A percentile compares a stretch with the other conserved stretches of the same genome.
Conservation (phyloP, 345 rosid genomes). For the Melaleuca alternifolia region DNA sequence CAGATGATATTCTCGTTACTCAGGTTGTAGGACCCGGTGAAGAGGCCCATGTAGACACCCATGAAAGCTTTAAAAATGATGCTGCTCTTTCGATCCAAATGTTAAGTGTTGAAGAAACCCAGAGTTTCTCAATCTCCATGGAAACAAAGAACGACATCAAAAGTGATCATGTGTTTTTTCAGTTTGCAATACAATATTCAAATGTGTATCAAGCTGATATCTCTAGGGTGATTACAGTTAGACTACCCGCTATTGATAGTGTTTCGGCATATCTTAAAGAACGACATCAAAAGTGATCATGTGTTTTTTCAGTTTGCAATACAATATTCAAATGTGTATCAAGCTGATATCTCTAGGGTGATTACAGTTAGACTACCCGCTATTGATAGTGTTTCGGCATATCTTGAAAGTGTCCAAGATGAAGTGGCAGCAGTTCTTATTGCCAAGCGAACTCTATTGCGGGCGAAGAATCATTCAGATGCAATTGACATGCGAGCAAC, state of each 20-base stretch:
- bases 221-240: constrained; percentile 74
- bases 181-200: constrained; percentile 69
- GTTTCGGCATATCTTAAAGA: constrained; percentile 69
- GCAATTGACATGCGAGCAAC: constrained; percentile 68
- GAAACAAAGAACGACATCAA: constrained; percentile 79
- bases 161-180: constrained; percentile 60
- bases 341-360: constrained; percentile 80
- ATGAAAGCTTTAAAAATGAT: constrained; percentile 62
- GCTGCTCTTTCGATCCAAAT: constrained; percentile 62
- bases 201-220: constrained; percentile 86
- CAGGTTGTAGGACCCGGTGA: constrained; percentile 98
- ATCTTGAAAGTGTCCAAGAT: constrained; percentile 72
- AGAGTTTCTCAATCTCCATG: constrained; percentile 81
- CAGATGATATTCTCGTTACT: constrained; percentile 80
- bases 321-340: constrained; percentile 70
- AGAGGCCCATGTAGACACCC: constrained; percentile 72
- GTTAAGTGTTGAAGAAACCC: constrained; percentile 92
- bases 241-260: constrained; percentile 77
- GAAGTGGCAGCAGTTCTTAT: constrained; percentile 88
- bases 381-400: constrained; percentile 78
- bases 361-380: constrained; percentile 73
- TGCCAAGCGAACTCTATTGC: constrained; percentile 78
- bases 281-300: constrained; percentile 61
- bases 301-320: constrained; percentile 80
- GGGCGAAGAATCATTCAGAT: constrained; percentile 52